Conservation (phyloP, 352 stramenopile species). For the Phytophthora fragariaefolia region DNA sequence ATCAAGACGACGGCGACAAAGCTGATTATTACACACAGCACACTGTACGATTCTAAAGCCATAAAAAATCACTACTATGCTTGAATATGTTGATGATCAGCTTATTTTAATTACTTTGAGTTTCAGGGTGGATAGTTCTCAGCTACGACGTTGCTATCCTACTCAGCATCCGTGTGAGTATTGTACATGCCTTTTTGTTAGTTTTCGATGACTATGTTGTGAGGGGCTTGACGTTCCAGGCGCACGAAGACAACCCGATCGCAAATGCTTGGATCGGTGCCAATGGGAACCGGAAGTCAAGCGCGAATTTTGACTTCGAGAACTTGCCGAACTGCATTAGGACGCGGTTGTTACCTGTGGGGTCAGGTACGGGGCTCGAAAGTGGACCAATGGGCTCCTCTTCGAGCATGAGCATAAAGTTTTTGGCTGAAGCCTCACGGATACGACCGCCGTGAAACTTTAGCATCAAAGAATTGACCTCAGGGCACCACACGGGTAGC, state of each 20-base stretch:
- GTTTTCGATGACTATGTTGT: conserved; percentile 15
- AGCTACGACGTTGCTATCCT: conserved; percentile 6
- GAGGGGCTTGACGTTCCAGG: conserved; percentile 72
- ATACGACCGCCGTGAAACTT: conserved; percentile 91
- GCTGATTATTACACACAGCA: not conserved
- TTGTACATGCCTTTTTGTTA: conserved; percentile 19
- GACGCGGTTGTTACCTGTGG: conserved; percentile 58
- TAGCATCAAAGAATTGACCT: conserved; percentile 89
- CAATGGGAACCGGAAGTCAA: conserved; percentile 89
- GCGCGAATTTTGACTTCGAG: conserved; percentile 85
- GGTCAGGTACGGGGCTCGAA: conserved; percentile 31
- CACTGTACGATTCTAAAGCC: too few species aligned
- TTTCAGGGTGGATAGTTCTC: too few species aligned
- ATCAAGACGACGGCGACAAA: not conserved
- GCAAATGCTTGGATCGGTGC: conserved; percentile 88
- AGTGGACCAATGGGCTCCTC: conserved; percentile 51
- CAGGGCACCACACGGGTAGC: conserved; percentile 84
- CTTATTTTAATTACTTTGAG: too few species aligned
- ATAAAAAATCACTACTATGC: too few species aligned
- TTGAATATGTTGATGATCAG: too few species aligned
- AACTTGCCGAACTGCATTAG: conserved; percentile 92
- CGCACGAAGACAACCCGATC: conserved; percentile 85
- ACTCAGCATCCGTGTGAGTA: conserved; percentile 11
- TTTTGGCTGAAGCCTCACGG: conserved; percentile 89
- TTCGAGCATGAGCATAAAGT: conserved; percentile 90